phyloP scores from a whole-genome alignment of 2,329 filamentous ascomycete genomes.

The Fusarium sp. region DNA sequence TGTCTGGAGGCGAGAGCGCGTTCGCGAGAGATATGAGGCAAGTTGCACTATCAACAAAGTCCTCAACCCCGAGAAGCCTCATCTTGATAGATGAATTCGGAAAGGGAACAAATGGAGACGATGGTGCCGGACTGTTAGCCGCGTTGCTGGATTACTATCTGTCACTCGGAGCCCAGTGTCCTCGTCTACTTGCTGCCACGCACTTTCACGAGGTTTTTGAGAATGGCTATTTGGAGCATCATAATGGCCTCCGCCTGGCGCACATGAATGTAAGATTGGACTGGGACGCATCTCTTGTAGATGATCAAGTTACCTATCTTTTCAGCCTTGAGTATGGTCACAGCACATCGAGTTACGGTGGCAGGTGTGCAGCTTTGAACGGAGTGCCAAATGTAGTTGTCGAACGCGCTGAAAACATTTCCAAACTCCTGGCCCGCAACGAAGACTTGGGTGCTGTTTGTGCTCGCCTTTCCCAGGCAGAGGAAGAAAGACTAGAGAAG shows the following conservation, averaged over 20 bases:
- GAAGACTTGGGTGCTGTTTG: conserved; percentile 83
- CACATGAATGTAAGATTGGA: conserved; percentile 80
- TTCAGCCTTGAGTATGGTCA: conserved; percentile 78
- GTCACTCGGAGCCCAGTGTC: conserved; percentile 59
- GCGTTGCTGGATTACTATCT: conserved; percentile 71
- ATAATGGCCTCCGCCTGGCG: conserved; percentile 67
- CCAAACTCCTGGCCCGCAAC: conserved; percentile 75
- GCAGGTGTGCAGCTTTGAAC: conserved; percentile 86
- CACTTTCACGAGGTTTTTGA: conserved; percentile 82
- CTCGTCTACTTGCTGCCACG: conserved; percentile 72
- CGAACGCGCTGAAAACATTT: conserved; percentile 80
- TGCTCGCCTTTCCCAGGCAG: conserved; percentile 72
- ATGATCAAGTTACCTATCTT: conserved; percentile 78
- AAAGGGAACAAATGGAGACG: conserved; percentile 70
- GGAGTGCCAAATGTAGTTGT: conserved; percentile 81
- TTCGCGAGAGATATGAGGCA: conserved; percentile 88
- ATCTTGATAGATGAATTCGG: conserved; percentile 94
- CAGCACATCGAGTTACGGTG: conserved; percentile 86
- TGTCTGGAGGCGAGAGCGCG: conserved; percentile 70
- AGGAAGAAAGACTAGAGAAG: conserved; percentile 74
- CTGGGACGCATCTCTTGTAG: conserved; percentile 60
- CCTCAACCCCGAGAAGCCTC: conserved; percentile 81
- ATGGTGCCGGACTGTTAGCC: conserved; percentile 70
- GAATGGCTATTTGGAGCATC: conserved; percentile 66
- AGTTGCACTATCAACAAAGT: conserved; percentile 79